These are phyloP conservation scores for Boletus smithii DNA, from an alignment of 1,284 basidiomycete genomes.

Conservation along the genomic window DNA sequence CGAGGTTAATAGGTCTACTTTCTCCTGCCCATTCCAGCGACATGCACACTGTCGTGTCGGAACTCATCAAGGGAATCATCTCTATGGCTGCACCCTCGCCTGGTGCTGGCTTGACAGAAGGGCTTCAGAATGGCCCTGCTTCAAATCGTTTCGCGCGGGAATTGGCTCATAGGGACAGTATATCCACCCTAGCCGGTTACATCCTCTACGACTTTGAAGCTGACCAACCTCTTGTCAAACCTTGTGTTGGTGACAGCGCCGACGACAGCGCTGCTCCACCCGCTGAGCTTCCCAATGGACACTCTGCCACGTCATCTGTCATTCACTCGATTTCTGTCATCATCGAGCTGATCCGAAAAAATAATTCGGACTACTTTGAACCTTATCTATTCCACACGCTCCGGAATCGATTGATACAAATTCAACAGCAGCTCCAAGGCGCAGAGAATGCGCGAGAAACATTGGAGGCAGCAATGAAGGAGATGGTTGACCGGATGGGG, in stretches of 20 bases:
- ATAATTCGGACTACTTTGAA: constrained; percentile 99
- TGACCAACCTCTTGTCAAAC: constrained; percentile 21
- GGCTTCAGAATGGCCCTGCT: constrained; percentile 62
- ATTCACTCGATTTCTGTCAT: constrained; percentile 87
- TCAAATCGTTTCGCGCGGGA: constrained; percentile 90
- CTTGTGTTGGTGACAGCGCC: constrained; percentile 8
- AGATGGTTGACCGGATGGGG: constrained; percentile 87
- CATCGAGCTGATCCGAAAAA: constrained; percentile 96
- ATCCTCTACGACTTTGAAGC: constrained; percentile 68
- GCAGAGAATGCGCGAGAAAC: constrained; percentile 63
- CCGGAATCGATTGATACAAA: constrained; percentile 84
- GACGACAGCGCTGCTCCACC: constrained; percentile 13
- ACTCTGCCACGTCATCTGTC: constrained; percentile 84
- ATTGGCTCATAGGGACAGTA: constrained; percentile 75
- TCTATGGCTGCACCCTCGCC: constrained; percentile 91
- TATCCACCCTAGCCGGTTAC: constrained; percentile 73
- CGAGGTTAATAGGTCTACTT: constrained; percentile 77
- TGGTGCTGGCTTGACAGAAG: constrained; percentile 64
- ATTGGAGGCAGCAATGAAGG: constrained; percentile 79
- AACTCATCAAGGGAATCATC: constrained; percentile 93
- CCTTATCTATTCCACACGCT: constrained; percentile 97
- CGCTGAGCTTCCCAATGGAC: constrained; percentile 55
- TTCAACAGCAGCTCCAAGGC: constrained; percentile 66
- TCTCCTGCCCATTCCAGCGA: constrained; percentile 77
- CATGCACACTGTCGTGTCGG: constrained; percentile 85